Evolutionary conservation across 805 yeast genomes (phyloP), one percentile per base, ranked within the genome.

Genomic region (Clavispora vitiphila): DNA sequence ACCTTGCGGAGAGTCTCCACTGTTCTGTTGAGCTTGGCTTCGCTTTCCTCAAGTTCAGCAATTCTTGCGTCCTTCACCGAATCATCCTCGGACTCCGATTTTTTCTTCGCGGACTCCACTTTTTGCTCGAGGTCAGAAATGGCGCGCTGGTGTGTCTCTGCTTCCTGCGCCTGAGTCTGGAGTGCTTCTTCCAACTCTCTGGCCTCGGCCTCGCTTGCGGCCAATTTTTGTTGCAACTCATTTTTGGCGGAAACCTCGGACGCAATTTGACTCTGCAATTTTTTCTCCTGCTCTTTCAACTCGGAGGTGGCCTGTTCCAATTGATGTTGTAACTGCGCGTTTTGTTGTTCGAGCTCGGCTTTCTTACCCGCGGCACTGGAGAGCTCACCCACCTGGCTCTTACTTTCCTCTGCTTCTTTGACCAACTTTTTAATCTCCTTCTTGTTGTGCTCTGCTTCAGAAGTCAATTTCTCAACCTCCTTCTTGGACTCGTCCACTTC

Each of bases 401-500:
- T n/a, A n/a, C n/a, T n/a, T n/a, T n/a, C n/a, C n/a, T n/a, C n/a
- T n/a, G n/a, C n/a, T n/a, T n/a, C n/a, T n/a, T n/a, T n/a, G n/a
- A n/a, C n/a, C n/a, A n/a, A n/a, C n/a, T n/a, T n/a, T 24, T 21
- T 8, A 10, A 8, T 4, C 18, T 29, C 19, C 6, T 18, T 29
- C 18, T 14, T 29, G 10, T 31, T 34, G n/a, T 38, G 26, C 22
- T 41, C 26, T 12, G 22, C 18, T 8, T 21, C 5, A 6, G 39
- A 34, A 3, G 18, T 29, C 32, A 11, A 6, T 9, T 29, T 22
- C 16, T 38, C 38, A 8, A 30, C 25, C 27, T 19, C 20, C 20
- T 21, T 30, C 30, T 43, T 14, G 37, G 46, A 39, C 43, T 47
- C 26, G 41, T 41, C 21, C 24, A n/a, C n/a, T n/a, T n/a, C n/a